Conservation (phyloP, 768 basidiomycete genomes). For the Daedaleopsis nitida region DNA sequence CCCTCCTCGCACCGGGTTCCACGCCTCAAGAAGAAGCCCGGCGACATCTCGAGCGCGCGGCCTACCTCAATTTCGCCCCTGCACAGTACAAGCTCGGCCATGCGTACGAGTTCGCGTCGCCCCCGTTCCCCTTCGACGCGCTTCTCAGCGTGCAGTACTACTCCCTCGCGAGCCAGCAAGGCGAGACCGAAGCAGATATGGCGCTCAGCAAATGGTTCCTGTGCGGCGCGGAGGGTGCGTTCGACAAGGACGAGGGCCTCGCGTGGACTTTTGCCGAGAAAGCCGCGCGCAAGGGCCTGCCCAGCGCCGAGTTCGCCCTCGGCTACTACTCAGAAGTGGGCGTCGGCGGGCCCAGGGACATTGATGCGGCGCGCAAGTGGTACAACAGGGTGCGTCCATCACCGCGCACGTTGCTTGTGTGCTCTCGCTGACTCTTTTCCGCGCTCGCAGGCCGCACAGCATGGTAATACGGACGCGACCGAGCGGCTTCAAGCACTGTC, state of each 20-base stretch:
- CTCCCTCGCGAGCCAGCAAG: constrained; percentile 76
- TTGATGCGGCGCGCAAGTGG: constrained; percentile 73
- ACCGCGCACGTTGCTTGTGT: not conserved
- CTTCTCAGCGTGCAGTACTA: constrained; percentile 92
- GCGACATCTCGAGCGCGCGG: constrained; percentile 79
- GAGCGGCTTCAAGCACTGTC: constrained; percentile 73
- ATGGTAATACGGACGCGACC: constrained; percentile 80
- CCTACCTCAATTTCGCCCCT: constrained; percentile 81
- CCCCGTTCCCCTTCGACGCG: constrained; percentile 87
- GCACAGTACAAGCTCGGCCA: constrained; percentile 94
- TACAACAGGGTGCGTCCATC: constrained; percentile 58
- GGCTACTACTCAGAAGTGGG: constrained; percentile 96
- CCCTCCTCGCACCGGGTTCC: constrained; percentile 54
- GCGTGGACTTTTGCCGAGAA: constrained; percentile 92
- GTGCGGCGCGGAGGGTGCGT: constrained; percentile 75
- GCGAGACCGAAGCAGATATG: constrained; percentile 95
- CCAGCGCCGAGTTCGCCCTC: constrained; percentile 91
- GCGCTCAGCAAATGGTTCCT: constrained; percentile 97
- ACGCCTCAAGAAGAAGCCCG: constrained; percentile 63
- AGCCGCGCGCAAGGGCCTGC: constrained; percentile 70
- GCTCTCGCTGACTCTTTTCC: not conserved
- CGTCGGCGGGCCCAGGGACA: constrained; percentile 69
- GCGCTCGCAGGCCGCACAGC: constrained; percentile 60
- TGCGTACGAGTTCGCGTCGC: constrained; percentile 86
- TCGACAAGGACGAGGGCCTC: constrained; percentile 85